Evolutionary conservation across 2,329 filamentous ascomycete species (phyloP), one percentile per base, ranked within the genome.

Genomic region (Scedosporium aurantiacum): DNA sequence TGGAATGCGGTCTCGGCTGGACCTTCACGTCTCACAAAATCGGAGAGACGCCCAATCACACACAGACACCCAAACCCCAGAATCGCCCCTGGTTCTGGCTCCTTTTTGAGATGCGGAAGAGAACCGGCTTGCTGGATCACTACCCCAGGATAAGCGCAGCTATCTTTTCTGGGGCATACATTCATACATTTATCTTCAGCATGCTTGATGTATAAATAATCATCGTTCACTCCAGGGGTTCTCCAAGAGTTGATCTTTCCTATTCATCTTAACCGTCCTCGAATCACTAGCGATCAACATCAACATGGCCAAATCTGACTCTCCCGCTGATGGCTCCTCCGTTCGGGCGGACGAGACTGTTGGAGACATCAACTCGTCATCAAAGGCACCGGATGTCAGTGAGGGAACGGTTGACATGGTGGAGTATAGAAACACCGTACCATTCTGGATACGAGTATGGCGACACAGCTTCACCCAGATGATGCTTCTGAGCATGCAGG

Each of bases 401-500:
- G 58, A 18, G 16, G 25, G 23, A 5, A 70, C 65, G 12, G 66
- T 78, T 58, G 71, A 77, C 60, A 74, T 77, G 69, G 67, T 66
- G 1, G 64, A 63, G 16, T 71, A 71, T 60, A 62, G 61, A 27
- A 58, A 62, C 16, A 61, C 65, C 7, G 65, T 68, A 1, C 76
- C 76, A 1, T 63, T 69, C 4, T 79, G 76, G 76, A 77, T 76
- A 63, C 71, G 75, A 3, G 64, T 78, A 4, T 75, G 74, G 68
- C 74, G 76, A 63, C 74, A 79, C 64, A 78, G 76, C 64, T 70
- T 79, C 64, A 79, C 76, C 4, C 76, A 79, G 67, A 79, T 79
- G 77, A 67, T 79, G 65, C 69, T 78, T 4, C 66, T 79, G 10
- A 78, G 76, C 47, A 67, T 78, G 8, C 77, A 79, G 64, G 75